Conservation (phyloP, 1,284 basidiomycete species). For the Xerocomus amazonicus region DNA sequence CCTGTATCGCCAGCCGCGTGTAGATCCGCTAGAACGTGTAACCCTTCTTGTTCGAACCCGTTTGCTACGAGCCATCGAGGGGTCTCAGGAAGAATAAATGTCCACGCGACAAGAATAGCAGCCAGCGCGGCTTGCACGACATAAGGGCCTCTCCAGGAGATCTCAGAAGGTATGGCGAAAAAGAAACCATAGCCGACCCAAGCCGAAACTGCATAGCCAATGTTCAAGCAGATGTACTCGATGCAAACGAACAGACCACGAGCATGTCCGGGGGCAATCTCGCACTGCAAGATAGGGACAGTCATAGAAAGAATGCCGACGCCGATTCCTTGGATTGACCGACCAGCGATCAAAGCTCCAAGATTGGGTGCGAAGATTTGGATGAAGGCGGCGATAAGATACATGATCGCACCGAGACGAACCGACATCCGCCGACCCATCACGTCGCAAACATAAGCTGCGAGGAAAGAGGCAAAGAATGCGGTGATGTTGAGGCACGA, state of each 20-base stretch:
- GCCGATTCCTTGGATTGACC: constrained; percentile 46
- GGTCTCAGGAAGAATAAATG: constrained; percentile 50
- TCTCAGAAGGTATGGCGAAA: constrained; percentile 45
- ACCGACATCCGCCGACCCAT: constrained; percentile 50
- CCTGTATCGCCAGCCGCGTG: constrained; percentile 43
- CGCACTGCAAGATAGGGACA: constrained; percentile 50
- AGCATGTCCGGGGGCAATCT: constrained; percentile 51
- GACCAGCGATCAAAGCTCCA: constrained; percentile 41
- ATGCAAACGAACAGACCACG: constrained; percentile 51
- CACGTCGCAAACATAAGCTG: constrained; percentile 48
- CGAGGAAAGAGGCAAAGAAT: constrained; percentile 41
- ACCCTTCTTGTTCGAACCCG: constrained; percentile 44
- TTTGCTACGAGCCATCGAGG: constrained; percentile 53
- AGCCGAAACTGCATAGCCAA: constrained; percentile 47
- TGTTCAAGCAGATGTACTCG: constrained; percentile 51
- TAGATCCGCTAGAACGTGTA: constrained; percentile 46
- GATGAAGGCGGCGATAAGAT: constrained; percentile 46
- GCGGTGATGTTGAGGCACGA: constrained; percentile 51
- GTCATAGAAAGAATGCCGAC: constrained; percentile 54
- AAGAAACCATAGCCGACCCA: constrained; percentile 55
- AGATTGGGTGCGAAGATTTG: constrained; percentile 46
- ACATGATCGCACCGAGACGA: constrained; percentile 46
- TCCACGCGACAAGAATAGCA: constrained; percentile 42
- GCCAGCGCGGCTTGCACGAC: constrained; percentile 47
- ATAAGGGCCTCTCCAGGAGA: constrained; percentile 54